phyloP scores from a whole-genome alignment of 495 filamentous ascomycete species.

The Tuber calosporum region DNA sequence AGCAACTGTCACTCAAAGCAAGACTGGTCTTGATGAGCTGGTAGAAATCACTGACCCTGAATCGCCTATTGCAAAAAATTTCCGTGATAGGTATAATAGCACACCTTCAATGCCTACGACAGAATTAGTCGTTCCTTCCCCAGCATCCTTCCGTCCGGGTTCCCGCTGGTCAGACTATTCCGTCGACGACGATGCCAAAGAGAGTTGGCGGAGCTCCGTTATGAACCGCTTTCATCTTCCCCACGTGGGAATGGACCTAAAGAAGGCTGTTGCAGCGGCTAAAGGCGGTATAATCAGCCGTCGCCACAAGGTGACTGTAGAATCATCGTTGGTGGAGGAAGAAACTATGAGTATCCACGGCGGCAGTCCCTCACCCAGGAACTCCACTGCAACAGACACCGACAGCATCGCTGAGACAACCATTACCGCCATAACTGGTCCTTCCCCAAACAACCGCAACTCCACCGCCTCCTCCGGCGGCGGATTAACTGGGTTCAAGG shows the following conservation, averaged over 20 bases:
- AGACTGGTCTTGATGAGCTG: conserved; percentile 15
- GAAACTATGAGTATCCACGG: conserved; percentile 12
- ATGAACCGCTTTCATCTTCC: conserved; percentile 27
- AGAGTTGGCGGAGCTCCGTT: conserved; percentile 22
- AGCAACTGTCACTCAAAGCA: conserved; percentile 9
- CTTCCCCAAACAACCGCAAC: conserved; percentile 9
- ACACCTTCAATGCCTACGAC: conserved; percentile 9
- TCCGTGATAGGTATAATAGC: conserved; percentile 11
- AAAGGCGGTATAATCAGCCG: conserved; percentile 15
- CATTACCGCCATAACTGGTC: neutral
- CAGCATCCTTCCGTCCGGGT: conserved; percentile 10
- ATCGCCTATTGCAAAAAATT: conserved; percentile 3
- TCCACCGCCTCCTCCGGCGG: conserved; percentile 13
- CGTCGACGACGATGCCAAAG: conserved; percentile 15
- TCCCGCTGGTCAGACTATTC: conserved; percentile 34
- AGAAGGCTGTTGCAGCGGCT: conserved; percentile 19
- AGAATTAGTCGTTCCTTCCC: conserved; percentile 10
- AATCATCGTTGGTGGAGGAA: neutral
- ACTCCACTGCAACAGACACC: conserved; percentile 5
- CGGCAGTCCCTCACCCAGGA: conserved; percentile 1
- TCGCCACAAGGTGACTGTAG: neutral
- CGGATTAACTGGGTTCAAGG: conserved; percentile 13
- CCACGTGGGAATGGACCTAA: conserved; percentile 8
- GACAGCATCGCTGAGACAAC: conserved; percentile 7
- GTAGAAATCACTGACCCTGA: conserved; percentile 19